Evolutionary conservation across 208 protist species (phyloP), one percentile per base, ranked within the genome.

Genomic region (Sergeia podlipaevii): DNA sequence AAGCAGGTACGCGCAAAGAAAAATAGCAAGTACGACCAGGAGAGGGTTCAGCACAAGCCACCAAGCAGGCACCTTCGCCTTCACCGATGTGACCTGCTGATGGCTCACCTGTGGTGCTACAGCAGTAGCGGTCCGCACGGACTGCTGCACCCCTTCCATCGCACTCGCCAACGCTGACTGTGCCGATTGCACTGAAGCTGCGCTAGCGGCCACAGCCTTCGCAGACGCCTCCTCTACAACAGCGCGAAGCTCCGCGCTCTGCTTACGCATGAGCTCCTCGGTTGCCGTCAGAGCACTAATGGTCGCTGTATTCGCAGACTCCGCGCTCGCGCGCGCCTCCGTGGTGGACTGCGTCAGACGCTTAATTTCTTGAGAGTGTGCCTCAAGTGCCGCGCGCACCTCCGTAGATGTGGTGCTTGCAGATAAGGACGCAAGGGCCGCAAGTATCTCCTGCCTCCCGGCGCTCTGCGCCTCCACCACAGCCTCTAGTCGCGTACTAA

Each of bases 1-100:
- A 17, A 91, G 34, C 67, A 83, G 75, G 59, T 95, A 95, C 17
- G 69, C 49, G 24, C 67, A 72, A 17, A 59, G n/a, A 47, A 88
- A 39, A 23, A 95, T 59, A 27, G 64, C 70, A 5, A 56, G 0
- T 30, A 47, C 53, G 10, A 87, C 53, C 29, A 78, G 36, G 26
- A 81, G 20, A 24, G 75, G 60, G 17, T 81, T 71, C 24, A 43
- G 44, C 11, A 74, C 44, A 4, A 87, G 49, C 80, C 82, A 89
- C 69, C 74, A 80, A 32, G 71, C 28, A 6, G 76, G 70, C 24
- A 74, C 17, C 11, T 27, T 28, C 33, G 37, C 34, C 46, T 33
- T 18, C 10, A 21, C 17, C 11, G 34, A 10, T 0, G 20, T n/a
- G 28, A 32, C 3, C 23, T n/a, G 33, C 18, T 1, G 18, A 32